Base-by-base conservation (phyloP, 148 eudicot species). In the Fagopyrum esculentum region DNA sequence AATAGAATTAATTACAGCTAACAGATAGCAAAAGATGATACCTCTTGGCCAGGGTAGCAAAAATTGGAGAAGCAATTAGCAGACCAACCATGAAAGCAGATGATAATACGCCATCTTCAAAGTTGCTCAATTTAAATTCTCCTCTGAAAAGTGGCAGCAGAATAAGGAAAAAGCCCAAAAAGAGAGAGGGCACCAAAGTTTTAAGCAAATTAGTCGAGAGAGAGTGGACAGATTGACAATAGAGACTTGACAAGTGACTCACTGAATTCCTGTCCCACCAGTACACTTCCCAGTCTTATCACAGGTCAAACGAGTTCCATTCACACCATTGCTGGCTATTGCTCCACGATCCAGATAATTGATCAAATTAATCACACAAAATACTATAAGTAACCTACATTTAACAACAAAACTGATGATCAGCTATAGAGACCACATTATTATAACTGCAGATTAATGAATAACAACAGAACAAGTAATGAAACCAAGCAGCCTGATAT, bases 81-180 rank as follows among this genome's bases (percentile, higher is more conserved):
- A 95, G 97, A 78, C 97, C 99, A 71, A 95, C 97, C 99, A 95
- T 92, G 90, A 95, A 95, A 71, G 97, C 99, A 76, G 99, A 95
- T 64, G 99, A 90, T 79, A 95, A 77, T 64, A 89, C 88, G 55
- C 99, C 99, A 87, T 95, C 99, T 85, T 95, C 78, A 80, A 90
- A 92, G 84, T 92, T 92, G 82, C 9, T 90, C 82, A 95, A 80
- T 80, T 89, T 81, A 74, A 92, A 95, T 50, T 81, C 82, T 12
- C 97, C 97, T 85, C 98, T 95, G 82, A 45, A 85, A 44, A 72
- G 55, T 35, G 47, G 46, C 72, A 76, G 76, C 26, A 71, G 72
- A 35, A 19, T 68, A 40, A 75, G 46, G 17, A 48, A 26, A 63
- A 77, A 72, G 22, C 40, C 7, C 46, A 16, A 77, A 30, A 17